phyloP scores from a whole-genome alignment of 2,329 filamentous ascomycete genomes.

The Dissoconium aciculare region DNA sequence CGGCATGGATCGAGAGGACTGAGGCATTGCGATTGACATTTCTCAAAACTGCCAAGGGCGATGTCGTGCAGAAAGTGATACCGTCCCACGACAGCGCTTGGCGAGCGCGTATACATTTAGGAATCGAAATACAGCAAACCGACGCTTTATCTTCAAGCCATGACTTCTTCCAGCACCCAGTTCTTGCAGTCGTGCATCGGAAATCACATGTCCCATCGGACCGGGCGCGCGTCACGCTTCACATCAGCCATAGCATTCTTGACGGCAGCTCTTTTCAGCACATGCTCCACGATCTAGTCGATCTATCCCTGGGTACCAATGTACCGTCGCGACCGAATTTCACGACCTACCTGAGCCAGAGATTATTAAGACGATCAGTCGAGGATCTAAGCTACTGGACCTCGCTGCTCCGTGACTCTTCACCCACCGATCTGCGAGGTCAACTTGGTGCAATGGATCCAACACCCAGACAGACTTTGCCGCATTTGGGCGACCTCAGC shows the following conservation, averaged over 20 bases:
- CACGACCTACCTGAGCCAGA: background rate
- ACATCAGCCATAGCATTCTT: conserved; percentile 1
- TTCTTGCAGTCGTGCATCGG: background rate
- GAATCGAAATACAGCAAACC: background rate
- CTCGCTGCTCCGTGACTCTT: background rate
- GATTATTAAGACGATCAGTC: background rate
- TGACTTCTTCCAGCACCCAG: conserved; percentile 2
- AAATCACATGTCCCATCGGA: background rate
- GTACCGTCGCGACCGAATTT: conserved; percentile 1
- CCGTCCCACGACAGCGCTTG: background rate
- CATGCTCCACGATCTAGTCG: conserved; percentile 1
- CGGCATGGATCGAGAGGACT: background rate
- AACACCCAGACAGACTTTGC: background rate
- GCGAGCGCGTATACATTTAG: background rate
- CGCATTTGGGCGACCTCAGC: background rate
- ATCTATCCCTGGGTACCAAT: background rate
- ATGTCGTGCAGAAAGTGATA: background rate
- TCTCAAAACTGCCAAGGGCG: background rate
- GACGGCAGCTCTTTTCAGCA: conserved; percentile 1
- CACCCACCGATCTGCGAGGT: conserved; percentile 1
- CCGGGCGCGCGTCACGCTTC: background rate
- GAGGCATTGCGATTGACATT: conserved; percentile 1
- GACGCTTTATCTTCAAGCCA: background rate
- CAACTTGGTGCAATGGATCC: background rate
- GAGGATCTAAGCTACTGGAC: background rate